Evolutionary conservation across 1,284 basidiomycete genomes (phyloP), one percentile per base, ranked within the genome.

Genomic region (Heliocybe sulcata): DNA sequence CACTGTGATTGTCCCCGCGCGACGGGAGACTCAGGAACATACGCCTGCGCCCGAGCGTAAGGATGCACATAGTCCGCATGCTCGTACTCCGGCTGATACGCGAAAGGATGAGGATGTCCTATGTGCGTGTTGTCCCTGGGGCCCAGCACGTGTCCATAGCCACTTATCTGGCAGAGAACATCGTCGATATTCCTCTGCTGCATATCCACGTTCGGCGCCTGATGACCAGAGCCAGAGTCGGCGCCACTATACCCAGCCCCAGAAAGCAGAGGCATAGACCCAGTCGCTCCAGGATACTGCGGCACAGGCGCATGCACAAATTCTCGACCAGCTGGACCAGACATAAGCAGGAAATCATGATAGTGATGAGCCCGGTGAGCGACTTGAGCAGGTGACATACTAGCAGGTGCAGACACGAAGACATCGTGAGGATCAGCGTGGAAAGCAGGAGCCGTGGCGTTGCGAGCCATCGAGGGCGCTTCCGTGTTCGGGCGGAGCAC

Each of bases 341-440:
- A 42, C 38, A 42, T 42, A 20, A 42, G 38, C 12, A 16, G 38
- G 4, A 42, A 42, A 42, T 42, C 38, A 16, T 42, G 38, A 16
- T 42, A 42, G 8, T 6, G 3, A 20, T 42, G 38, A 16, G 8
- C 16, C 6, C 6, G 16, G 16, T 16, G 16, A 42, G 38, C 38
- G 4, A n/a, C 6, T 20, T 20, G 38, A 6, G 16, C 16, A 42
- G 38, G 16, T 16, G 38, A 16, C 38, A 42, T 42, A n/a, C 38
- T 42, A 16, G n/a, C 19, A 16, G 38, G 38, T n/a, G 16, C 19
- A 42, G 38, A 42, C 38, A 20, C n/a, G 38, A 42, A 42, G 38
- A 42, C 38, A 20, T 42, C 38, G 6, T 4, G 69, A 59, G 67
- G 26, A 6, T 42, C 27, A 23, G 51, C 51, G 27, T 23, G 12